Evolutionary conservation across 2,329 filamentous ascomycete genomes (phyloP).

Genomic region (Pyrenophora tritici-repentis): DNA sequence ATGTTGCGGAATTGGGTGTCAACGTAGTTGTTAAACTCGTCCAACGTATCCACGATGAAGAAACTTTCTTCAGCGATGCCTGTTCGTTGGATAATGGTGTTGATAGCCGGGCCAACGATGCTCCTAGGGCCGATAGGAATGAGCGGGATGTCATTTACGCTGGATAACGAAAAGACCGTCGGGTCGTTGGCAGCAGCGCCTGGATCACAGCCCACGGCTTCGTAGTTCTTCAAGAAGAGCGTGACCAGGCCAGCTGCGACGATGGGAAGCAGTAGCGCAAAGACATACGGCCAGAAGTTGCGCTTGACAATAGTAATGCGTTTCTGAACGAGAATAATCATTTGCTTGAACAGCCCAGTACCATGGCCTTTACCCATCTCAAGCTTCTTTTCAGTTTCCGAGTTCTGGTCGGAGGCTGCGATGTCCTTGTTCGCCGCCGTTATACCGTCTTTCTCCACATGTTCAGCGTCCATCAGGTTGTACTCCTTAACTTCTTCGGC

Average conservation of each 20-base stretch:
- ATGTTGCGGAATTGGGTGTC: conserved; percentile 66
- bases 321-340: conserved; percentile 76
- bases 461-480: conserved; percentile 36
- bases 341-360: conserved; percentile 73
- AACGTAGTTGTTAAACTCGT: conserved; percentile 72
- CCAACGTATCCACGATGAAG: conserved; percentile 65
- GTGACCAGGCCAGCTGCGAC: conserved; percentile 79
- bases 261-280: conserved; percentile 77
- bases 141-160: conserved; percentile 28
- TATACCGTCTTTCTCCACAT: conserved; percentile 25
- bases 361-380: conserved; percentile 68
- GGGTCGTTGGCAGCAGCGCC: conserved; percentile 42
- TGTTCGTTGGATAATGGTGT: conserved; percentile 35
- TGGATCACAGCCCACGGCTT: conserved; percentile 55
- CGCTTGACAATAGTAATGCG: conserved; percentile 75
- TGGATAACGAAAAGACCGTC: conserved; percentile 34
- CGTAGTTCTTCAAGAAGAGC: conserved; percentile 69
- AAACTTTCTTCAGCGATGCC: conserved; percentile 41
- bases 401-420: conserved; percentile 34
- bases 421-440: conserved; percentile 25
- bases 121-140: conserved; percentile 51
- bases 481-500: conserved; percentile 76
- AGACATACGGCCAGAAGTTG: conserved; percentile 76
- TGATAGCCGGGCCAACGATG: conserved; percentile 32
- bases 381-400: conserved; percentile 37